Evolutionary conservation across 331 rosid genomes (phyloP).

Genomic region (Acacia pycnantha): DNA sequence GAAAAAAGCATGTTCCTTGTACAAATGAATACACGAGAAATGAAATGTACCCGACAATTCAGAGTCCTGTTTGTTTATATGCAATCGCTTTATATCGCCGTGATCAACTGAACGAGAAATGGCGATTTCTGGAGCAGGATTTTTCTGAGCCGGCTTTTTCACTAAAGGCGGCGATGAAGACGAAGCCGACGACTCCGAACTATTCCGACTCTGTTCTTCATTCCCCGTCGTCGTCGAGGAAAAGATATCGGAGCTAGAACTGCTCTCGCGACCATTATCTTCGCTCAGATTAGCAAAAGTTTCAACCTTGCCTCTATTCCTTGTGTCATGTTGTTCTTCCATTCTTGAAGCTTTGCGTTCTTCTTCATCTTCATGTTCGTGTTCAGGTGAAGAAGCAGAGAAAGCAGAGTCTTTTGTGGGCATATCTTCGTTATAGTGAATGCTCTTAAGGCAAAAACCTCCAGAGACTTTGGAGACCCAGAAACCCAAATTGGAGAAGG

Average conservation of each 20-base stretch:
- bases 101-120: constrained; percentile 34
- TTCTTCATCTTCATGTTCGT: background rate
- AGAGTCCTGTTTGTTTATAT: constrained; percentile 51
- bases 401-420: constrained; percentile 52
- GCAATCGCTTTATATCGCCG: constrained; percentile 38
- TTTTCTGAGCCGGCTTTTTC: constrained; percentile 61
- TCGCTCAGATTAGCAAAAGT: constrained; percentile 46
- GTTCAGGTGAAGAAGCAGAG: constrained; percentile 44
- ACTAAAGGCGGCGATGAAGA: constrained; percentile 54
- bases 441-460: constrained; percentile 51
- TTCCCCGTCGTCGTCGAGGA: constrained; percentile 46
- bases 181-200: constrained; percentile 55
- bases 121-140: constrained; percentile 35
- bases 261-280: constrained; percentile 71
- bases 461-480: constrained; percentile 57
- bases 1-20: background rate
- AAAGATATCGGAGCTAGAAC: constrained; percentile 69
- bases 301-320: constrained; percentile 42
- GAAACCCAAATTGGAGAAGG: constrained; percentile 49
- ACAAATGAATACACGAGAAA: background rate
- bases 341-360: constrained; percentile 34
- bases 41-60: constrained; percentile 68
- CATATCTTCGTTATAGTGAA: constrained; percentile 47
- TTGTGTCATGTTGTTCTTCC: constrained; percentile 28
- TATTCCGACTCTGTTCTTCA: constrained; percentile 75